Evolutionary conservation across 2,329 filamentous ascomycete species (phyloP), one percentile per base, ranked within the genome.

Genomic region (Cladobotryum mycophilum): DNA sequence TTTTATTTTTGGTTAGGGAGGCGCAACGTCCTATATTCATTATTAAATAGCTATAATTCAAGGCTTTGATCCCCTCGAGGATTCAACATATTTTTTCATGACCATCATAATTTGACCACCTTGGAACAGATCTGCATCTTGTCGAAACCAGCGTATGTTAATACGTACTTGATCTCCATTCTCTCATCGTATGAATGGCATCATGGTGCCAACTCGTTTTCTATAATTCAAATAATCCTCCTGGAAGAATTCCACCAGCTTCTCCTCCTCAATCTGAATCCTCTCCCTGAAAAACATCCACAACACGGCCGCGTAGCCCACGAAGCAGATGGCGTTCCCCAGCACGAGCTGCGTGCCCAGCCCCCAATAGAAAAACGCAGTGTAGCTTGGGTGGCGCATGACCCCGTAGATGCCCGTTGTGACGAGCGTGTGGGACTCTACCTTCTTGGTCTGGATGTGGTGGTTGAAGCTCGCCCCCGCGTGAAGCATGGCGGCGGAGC

Each of bases 281-380:
- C 93, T 76, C 12, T 66, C 71, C 14, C 75, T 77, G 65, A 99
- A 99, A 67, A 99, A 99, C 53, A 73, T 76, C 89, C 89, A 96
- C 58, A 99, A 68, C 14, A 95, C 86, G 7, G 78, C 66, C 0
- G 81, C 70, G 72, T 95, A 97, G 2, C 70, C 86, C 6, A 84
- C 58, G 51, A 95, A 82, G 65, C 89, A 95, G 2, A 95, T 57
- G 8, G 79, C 70, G 69, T 99, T 99, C 15, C 92, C 92, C 56
- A 96, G 76, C 49, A 95, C 82, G 41, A 97, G 64, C 74, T 99
- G 93, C 12, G 91, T 96, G 5, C 93, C 93, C n/a, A 97, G 64
- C 0, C 88, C 89, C 92, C 92, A 99, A 84, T 90, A 97, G 70
- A 96, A 99, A 73, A 96, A 99, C 3, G 92, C 93, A 72, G 97